phyloP scores from a whole-genome alignment of 2,329 filamentous ascomycete species.

The Neopestalotiopsis sp. region DNA sequence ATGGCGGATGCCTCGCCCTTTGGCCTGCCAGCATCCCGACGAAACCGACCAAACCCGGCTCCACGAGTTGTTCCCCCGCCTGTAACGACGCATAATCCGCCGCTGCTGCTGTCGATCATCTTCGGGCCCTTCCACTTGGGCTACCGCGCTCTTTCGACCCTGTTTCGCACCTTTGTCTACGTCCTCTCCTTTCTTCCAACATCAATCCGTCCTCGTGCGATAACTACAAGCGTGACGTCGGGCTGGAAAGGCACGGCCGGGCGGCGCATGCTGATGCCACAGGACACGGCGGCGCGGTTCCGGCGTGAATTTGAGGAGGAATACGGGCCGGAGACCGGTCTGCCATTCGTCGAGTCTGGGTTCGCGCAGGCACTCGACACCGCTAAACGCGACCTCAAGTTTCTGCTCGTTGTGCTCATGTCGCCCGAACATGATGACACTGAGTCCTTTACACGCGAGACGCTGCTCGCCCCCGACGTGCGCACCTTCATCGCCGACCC shows the following conservation, averaged over 20 bases:
- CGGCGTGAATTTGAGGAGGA: conserved; percentile 95
- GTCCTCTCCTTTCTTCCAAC: conserved; percentile 82
- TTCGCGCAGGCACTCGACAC: conserved; percentile 91
- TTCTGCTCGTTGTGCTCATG: conserved; percentile 84
- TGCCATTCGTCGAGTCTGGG: conserved; percentile 86
- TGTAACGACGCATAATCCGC: conserved; percentile 71
- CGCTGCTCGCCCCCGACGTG: conserved; percentile 78
- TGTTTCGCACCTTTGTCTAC: conserved; percentile 77
- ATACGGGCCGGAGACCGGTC: conserved; percentile 68
- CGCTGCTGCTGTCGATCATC: conserved; percentile 77
- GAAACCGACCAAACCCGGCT: conserved; percentile 66
- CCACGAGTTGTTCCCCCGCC: conserved; percentile 84
- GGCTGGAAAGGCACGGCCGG: conserved; percentile 68
- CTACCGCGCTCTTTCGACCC: conserved; percentile 71
- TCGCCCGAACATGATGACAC: conserved; percentile 97
- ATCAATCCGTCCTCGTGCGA: conserved; percentile 58
- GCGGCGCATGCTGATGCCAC: conserved; percentile 78
- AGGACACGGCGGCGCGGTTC: conserved; percentile 87
- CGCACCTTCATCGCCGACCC: conserved; percentile 76
- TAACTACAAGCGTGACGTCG: conserved; percentile 58
- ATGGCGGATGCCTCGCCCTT: conserved; percentile 42
- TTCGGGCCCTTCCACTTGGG: conserved; percentile 83
- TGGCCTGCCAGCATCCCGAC: conserved; percentile 36
- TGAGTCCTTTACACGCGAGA: conserved; percentile 79
- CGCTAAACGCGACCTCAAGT: conserved; percentile 90